phyloP scores from a whole-genome alignment of 768 basidiomycete genomes.

The Chiua virens region DNA sequence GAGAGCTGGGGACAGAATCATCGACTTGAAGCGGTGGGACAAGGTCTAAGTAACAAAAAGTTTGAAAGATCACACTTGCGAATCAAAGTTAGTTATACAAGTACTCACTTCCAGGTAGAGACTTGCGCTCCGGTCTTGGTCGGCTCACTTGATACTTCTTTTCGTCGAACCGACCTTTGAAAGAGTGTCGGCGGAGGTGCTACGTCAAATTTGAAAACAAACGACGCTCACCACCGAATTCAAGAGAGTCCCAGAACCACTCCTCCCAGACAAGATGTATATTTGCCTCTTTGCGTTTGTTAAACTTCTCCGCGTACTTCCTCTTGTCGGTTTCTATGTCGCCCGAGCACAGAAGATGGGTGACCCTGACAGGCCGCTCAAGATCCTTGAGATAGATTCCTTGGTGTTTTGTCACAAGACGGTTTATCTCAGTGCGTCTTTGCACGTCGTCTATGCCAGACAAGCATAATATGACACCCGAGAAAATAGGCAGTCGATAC shows the following conservation, averaged over 20 bases:
- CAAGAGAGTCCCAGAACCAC: conserved; percentile 93
- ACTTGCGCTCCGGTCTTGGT: conserved; percentile 60
- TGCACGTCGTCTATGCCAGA: conserved; percentile 72
- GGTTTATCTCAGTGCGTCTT: conserved; percentile 62
- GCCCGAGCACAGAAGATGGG: conserved; percentile 80
- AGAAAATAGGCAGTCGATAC: conserved; percentile 74
- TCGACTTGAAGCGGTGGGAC: conserved; percentile 8
- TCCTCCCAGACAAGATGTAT: conserved; percentile 91
- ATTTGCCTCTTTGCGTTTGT: conserved; percentile 62
- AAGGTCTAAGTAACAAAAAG: conserved; percentile 7
- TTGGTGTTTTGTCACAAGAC: conserved; percentile 54
- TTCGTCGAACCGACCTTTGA: conserved; percentile 63
- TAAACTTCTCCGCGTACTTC: conserved; percentile 74
- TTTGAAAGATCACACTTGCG: neutral
- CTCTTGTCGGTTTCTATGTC: conserved; percentile 73
- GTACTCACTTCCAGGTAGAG: conserved; percentile 22
- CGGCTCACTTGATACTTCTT: conserved; percentile 54
- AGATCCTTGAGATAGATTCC: conserved; percentile 75
- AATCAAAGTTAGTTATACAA: neutral
- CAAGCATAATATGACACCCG: conserved; percentile 63
- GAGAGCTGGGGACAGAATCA: conserved; percentile 17
- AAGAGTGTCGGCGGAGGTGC: neutral
- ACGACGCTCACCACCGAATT: conserved; percentile 56
- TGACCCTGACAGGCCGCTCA: conserved; percentile 75
- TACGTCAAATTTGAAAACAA: neutral